A percentile compares a stretch with the other conserved stretches of the same genome.
phyloP scores from a whole-genome alignment of 352 stramenopile genomes.

The Phytophthora crassamura region DNA sequence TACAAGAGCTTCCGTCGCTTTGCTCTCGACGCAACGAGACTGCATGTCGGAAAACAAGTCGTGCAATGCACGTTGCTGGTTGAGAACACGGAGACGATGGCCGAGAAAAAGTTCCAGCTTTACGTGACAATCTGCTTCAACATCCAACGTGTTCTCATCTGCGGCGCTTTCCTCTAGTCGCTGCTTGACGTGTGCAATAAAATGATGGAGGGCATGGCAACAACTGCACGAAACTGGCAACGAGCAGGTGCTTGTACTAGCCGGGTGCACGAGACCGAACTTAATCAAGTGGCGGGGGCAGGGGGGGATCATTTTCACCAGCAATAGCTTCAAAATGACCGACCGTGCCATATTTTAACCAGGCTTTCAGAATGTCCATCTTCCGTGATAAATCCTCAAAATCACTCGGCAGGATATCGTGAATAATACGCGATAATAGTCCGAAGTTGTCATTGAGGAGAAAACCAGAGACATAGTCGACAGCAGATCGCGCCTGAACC shows the following conservation, averaged over 20 bases:
- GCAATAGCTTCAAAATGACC: not conserved
- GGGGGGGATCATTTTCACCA: not conserved
- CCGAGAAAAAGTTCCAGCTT: slow-evolving; percentile 23
- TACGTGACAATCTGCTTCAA: not conserved
- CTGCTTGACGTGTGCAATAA: not conserved
- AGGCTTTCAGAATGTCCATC: slow-evolving; percentile 1
- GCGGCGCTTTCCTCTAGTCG: not conserved
- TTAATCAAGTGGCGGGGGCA: not conserved
- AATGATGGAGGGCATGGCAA: not conserved
- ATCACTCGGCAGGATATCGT: slow-evolving; percentile 1
- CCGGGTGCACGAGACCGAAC: not conserved
- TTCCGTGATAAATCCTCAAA: not conserved
- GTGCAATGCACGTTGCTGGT: slow-evolving; percentile 7
- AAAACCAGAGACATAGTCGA: slow-evolving; percentile 15
- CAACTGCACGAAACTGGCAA: not conserved
- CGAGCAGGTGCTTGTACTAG: too few species aligned
- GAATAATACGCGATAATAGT: slow-evolving; percentile 4
- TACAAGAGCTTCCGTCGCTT: slow-evolving; percentile 15
- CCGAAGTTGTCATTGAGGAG: slow-evolving; percentile 11
- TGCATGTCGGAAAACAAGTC: slow-evolving; percentile 6
- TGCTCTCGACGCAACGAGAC: not conserved
- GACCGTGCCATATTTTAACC: slow-evolving; percentile 2
- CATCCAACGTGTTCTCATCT: not conserved
- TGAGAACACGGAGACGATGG: slow-evolving; percentile 8
- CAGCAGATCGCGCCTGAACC: not conserved